A percentile compares a stretch with the other conserved stretches of the same genome.
phyloP scores from a whole-genome alignment of 1,139 yeast genomes.

The Sugiyamaella neomexicana region DNA sequence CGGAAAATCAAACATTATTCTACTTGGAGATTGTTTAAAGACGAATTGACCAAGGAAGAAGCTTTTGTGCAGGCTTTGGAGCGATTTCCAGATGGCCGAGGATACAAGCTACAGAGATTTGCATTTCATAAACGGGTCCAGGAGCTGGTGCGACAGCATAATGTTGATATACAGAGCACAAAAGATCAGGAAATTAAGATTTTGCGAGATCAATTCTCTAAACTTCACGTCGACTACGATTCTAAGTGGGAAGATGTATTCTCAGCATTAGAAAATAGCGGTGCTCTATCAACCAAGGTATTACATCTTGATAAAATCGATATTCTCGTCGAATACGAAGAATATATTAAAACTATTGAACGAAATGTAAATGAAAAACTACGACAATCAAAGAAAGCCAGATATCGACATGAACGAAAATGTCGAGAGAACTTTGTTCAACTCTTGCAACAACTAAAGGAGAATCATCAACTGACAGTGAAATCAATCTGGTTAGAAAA shows the following conservation, averaged over 20 bases:
- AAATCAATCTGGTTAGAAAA: slow-evolving; percentile 59
- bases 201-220: slow-evolving; percentile 31
- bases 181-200: slow-evolving; percentile 27
- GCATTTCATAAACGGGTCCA: slow-evolving; percentile 55
- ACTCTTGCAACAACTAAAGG: slow-evolving; percentile 45
- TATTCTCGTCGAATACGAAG: slow-evolving; percentile 55
- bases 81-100: slow-evolving; percentile 9
- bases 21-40: slow-evolving; percentile 63
- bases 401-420: slow-evolving; percentile 54
- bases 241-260: slow-evolving; percentile 51
- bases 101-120: slow-evolving; percentile 31
- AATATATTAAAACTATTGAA: slow-evolving; percentile 50
- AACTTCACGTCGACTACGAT: slow-evolving; percentile 40
- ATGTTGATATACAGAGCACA: slow-evolving; percentile 32
- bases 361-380: slow-evolving; percentile 41
- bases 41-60: slow-evolving; percentile 29
- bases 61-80: slow-evolving; percentile 5
- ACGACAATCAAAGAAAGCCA: slow-evolving; percentile 46
- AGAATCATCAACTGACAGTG: slow-evolving; percentile 50
- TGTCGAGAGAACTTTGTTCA: slow-evolving; percentile 61
- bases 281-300: slow-evolving; percentile 60
- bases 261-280: slow-evolving; percentile 45
- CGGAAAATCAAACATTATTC: slow-evolving; percentile 55
- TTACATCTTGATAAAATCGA: slow-evolving; percentile 56
- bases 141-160: slow-evolving; percentile 46